These are phyloP conservation scores for Camellia sinensis DNA, from an alignment of 148 eudicot genomes.

Conservation along the genomic window DNA sequence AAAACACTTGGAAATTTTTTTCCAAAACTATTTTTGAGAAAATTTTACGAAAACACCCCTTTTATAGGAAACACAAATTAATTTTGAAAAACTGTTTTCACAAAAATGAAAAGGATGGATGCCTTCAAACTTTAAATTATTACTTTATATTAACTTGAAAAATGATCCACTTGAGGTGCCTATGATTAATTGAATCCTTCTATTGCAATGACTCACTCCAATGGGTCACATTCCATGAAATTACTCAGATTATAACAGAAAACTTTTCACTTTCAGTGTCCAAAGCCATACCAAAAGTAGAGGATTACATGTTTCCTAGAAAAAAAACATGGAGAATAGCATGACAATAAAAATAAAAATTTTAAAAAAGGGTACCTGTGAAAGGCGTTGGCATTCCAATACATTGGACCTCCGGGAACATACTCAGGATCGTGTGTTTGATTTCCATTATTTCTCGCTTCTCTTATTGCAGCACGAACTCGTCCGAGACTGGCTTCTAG, in stretches of 20 bases:
- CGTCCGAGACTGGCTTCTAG: constrained; percentile 53
- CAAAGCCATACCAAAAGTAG: background rate
- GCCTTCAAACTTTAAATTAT: too few species aligned
- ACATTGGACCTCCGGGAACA: constrained; percentile 35
- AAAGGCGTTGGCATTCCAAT: constrained; percentile 33
- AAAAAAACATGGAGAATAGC: background rate
- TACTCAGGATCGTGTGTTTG: constrained; percentile 28
- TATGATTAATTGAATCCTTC: background rate
- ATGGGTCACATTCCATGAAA: too few species aligned
- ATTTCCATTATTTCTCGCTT: constrained; percentile 22
- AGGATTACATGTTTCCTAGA: background rate
- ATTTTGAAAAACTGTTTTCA: too few species aligned
- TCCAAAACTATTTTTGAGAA: too few species aligned
- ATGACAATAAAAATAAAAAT: background rate
- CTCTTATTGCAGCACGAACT: constrained; percentile 57
- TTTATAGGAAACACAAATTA: too few species aligned
- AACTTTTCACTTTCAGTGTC: background rate
- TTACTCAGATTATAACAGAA: background rate
- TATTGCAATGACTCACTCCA: background rate
- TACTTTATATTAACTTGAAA: too few species aligned
- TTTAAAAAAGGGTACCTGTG: constrained; percentile 28
- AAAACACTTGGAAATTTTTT: too few species aligned
- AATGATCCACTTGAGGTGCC: too few species aligned
- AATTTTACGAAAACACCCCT: too few species aligned
- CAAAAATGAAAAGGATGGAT: too few species aligned